A percentile compares a stretch with the other conserved stretches of the same genome.
phyloP scores from a whole-genome alignment of 139 green algal genomes.

The Limnomonas spitsbergensis region DNA sequence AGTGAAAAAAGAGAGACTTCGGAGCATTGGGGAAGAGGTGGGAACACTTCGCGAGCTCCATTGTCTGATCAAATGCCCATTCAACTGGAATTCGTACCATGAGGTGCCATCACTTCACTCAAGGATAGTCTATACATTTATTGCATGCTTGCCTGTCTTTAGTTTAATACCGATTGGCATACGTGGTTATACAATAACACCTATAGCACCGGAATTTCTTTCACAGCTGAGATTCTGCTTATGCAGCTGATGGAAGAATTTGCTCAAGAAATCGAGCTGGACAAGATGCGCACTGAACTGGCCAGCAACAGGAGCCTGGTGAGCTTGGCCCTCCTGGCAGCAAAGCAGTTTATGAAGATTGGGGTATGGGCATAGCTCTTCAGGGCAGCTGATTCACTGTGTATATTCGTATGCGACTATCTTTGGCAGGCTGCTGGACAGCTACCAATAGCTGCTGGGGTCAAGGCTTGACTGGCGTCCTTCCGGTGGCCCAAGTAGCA shows the following conservation, averaged over 20 bases:
- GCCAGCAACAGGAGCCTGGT: slow-evolving; percentile 17
- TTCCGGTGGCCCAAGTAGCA: too few species aligned
- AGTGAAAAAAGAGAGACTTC: slow-evolving; percentile 13
- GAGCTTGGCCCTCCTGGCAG: neutral
- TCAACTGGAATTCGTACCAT: neutral
- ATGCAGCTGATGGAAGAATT: slow-evolving; percentile 21
- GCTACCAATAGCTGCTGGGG: neutral
- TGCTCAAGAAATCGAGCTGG: slow-evolving; percentile 15
- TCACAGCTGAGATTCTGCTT: too few species aligned
- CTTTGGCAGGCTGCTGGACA: too few species aligned
- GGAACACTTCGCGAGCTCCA: neutral
- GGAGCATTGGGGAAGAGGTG: slow-evolving; percentile 23
- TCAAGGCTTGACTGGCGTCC: neutral
- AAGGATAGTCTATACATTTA: neutral
- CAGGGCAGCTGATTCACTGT: neutral
- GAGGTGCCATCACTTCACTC: neutral
- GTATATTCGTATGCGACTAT: neutral
- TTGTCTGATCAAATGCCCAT: neutral
- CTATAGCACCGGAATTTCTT: too few species aligned
- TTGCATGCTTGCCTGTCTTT: neutral
- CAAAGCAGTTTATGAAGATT: neutral
- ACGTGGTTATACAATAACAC: too few species aligned
- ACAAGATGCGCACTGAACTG: slow-evolving; percentile 29
- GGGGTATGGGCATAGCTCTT: neutral
- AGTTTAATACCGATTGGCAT: too few species aligned